A percentile compares a stretch with the other conserved stretches of the same genome.
Conservation (phyloP, 2,329 filamentous ascomycete species). For the Trichoderma harzianum region DNA sequence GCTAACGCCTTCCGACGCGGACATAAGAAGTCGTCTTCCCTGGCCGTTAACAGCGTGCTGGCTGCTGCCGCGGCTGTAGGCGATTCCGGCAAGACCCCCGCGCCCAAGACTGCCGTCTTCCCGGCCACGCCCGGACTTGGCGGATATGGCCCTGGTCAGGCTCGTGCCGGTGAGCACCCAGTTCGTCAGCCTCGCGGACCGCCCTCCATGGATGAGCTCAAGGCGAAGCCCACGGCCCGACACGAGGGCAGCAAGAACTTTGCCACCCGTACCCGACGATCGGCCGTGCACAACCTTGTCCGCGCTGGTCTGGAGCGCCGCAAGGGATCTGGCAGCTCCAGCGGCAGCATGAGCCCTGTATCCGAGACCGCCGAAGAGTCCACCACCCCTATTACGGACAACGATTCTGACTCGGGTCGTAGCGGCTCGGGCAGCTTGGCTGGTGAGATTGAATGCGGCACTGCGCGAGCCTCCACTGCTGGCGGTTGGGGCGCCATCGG, state of each 20-base stretch:
- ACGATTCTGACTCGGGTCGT: conserved; percentile 68
- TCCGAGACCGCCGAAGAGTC: conserved; percentile 71
- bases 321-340: conserved; percentile 66
- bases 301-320: conserved; percentile 85
- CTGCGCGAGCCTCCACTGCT: conserved; percentile 72
- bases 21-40: conserved; percentile 85
- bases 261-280: conserved; percentile 83
- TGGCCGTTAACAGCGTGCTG: conserved; percentile 56
- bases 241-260: conserved; percentile 98
- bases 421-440: conserved; percentile 78
- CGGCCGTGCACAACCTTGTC: conserved; percentile 86
- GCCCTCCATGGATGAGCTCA: conserved; percentile 85
- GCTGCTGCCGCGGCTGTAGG: conserved; percentile 44
- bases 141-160: conserved; percentile 88
- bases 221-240: conserved; percentile 84
- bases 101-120: conserved; percentile 75
- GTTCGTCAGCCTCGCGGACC: conserved; percentile 89
- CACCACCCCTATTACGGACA: conserved; percentile 68
- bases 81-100: conserved; percentile 54
- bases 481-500: conserved; percentile 76
- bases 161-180: conserved; percentile 89
- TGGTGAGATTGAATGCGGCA: conserved; percentile 66
- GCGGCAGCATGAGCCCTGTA: conserved; percentile 81
- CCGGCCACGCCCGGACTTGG: conserved; percentile 78
- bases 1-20: conserved; percentile 89